Evolutionary conservation across 2,329 filamentous ascomycete genomes (phyloP).

Genomic region (Neoscytalidium dimidiatum): DNA sequence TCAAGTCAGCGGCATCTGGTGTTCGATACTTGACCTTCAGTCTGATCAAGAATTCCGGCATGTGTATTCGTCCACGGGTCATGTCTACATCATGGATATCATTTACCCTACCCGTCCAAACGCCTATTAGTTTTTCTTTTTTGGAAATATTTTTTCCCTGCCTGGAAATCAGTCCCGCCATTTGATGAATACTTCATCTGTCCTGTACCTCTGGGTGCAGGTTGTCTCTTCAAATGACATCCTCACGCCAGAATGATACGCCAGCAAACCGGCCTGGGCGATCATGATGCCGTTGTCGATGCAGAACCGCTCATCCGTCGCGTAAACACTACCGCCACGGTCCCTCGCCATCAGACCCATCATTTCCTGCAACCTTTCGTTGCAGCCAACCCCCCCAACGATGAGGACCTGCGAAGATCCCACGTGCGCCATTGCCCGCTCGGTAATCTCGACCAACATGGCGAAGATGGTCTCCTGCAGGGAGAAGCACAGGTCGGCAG

Average conservation of each 20-base stretch:
- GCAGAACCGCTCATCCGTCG: conserved; percentile 95
- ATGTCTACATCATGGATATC: neutral
- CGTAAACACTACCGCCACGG: conserved; percentile 85
- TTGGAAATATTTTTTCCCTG: neutral
- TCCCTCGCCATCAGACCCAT: conserved; percentile 95
- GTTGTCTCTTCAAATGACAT: conserved; percentile 79
- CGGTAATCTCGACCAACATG: conserved; percentile 98
- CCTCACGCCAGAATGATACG: conserved; percentile 76
- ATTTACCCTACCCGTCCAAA: neutral
- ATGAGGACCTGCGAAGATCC: conserved; percentile 88
- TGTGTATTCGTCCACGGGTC: neutral
- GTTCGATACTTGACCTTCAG: no score
- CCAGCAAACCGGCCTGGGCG: conserved; percentile 88
- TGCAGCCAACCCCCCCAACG: conserved; percentile 94
- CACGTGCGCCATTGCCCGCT: conserved; percentile 97
- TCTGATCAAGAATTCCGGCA: no score
- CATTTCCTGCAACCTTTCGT: conserved; percentile 94
- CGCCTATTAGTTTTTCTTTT: neutral
- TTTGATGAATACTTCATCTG: conserved; percentile 52
- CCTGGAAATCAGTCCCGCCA: conserved; percentile 45
- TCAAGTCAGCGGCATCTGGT: no score
- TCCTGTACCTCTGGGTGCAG: conserved; percentile 57
- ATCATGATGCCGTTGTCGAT: conserved; percentile 99
- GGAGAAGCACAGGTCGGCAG: conserved; percentile 87
- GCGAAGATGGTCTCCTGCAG: conserved; percentile 94